phyloP scores from a whole-genome alignment of 208 protist species.

The Acanthamoeba sp. region DNA sequence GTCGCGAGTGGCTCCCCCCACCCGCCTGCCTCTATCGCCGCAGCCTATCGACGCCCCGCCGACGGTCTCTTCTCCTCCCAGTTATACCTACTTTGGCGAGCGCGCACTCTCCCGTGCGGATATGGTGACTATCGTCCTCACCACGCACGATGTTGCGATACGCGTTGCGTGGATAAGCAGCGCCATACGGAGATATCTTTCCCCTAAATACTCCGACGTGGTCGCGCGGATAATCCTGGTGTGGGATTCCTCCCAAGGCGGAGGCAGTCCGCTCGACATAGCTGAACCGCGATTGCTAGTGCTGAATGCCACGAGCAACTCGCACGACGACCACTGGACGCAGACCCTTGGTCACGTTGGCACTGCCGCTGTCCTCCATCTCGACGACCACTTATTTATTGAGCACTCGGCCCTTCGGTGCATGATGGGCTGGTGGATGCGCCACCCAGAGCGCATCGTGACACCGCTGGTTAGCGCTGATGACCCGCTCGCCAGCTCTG shows the following conservation, averaged over 20 bases:
- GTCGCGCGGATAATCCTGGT: too few relatives aligned
- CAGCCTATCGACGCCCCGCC: too few relatives aligned
- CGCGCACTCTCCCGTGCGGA: too few relatives aligned
- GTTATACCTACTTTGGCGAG: too few relatives aligned
- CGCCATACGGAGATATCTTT: too few relatives aligned
- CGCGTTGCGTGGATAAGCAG: too few relatives aligned
- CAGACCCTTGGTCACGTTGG: neutral
- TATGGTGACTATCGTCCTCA: too few relatives aligned
- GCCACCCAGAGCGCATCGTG: neutral
- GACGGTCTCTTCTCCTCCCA: too few relatives aligned
- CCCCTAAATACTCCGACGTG: too few relatives aligned
- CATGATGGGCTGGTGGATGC: neutral
- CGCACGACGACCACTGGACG: neutral
- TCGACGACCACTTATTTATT: neutral
- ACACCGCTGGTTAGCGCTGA: neutral
- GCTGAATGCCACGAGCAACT: neutral
- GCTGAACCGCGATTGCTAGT: too few relatives aligned
- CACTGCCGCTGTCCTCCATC: neutral
- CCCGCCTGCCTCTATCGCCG: neutral
- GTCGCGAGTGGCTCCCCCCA: neutral
- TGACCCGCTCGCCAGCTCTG: neutral
- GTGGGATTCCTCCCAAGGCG: too few relatives aligned
- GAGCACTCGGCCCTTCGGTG: neutral
- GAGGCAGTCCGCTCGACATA: too few relatives aligned
- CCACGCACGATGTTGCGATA: neutral